Percentiles rank a stretch among this genome's conserved stretches.
These are phyloP conservation scores for Daldinia eschscholtzii DNA, from an alignment of 2,329 filamentous ascomycete genomes.

Conservation along the genomic window DNA sequence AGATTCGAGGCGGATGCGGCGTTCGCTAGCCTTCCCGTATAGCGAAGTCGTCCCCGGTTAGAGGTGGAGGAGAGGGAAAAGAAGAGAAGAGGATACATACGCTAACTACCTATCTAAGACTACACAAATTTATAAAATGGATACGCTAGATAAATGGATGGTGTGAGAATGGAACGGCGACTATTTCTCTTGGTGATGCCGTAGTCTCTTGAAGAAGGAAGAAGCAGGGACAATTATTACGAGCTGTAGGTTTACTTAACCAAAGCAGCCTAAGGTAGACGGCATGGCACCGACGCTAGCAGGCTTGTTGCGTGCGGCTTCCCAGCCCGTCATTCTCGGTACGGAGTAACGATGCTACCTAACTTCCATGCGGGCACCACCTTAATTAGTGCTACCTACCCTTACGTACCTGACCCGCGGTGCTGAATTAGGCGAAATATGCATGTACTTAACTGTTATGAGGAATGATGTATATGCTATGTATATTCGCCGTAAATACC, in stretches of 20 bases:
- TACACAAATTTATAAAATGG: neutral
- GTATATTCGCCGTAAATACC: constrained; percentile 4
- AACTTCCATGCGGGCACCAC: neutral
- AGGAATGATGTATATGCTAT: constrained; percentile 7
- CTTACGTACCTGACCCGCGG: constrained; percentile 5
- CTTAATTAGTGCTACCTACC: neutral
- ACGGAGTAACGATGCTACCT: constrained; percentile 32
- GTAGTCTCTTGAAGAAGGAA: neutral
- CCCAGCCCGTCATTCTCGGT: constrained; percentile 31
- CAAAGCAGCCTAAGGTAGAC: constrained; percentile 29
- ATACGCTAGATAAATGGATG: constrained; percentile 10
- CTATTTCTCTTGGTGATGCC: constrained; percentile 18
- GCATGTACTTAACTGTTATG: neutral
- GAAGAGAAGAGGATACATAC: neutral
- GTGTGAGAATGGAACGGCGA: constrained; percentile 16
- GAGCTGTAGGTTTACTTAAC: constrained; percentile 6
- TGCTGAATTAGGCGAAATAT: constrained; percentile 4
- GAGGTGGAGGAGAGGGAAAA: neutral
- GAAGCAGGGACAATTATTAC: neutral
- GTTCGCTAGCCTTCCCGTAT: constrained; percentile 27
- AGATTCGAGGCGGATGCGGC: constrained; percentile 29
- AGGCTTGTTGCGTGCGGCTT: constrained; percentile 34
- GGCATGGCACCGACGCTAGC: constrained; percentile 35
- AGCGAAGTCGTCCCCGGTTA: constrained; percentile 5
- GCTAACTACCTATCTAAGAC: neutral